Evolutionary conservation across 1,284 basidiomycete genomes (phyloP).

Genomic region (Rhizopogon parksii): DNA sequence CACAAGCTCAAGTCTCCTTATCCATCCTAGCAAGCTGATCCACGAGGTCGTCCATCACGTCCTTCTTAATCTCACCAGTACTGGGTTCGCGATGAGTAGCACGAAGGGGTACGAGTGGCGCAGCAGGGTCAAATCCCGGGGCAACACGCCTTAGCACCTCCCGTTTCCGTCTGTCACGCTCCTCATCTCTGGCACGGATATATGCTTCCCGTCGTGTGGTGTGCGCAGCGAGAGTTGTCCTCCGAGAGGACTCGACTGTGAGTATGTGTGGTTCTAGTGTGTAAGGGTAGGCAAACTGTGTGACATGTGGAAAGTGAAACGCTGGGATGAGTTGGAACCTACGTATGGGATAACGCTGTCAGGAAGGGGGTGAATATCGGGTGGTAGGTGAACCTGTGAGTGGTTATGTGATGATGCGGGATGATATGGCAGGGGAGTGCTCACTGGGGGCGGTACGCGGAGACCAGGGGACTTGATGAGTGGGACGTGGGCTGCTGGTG

Average conservation of each 20-base stretch:
- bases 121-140: conserved; percentile 60
- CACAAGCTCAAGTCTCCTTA: neutral
- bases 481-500: conserved; percentile 67
- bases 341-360: conserved; percentile 86
- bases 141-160: conserved; percentile 70
- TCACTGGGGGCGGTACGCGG: conserved; percentile 74
- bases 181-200: conserved; percentile 64
- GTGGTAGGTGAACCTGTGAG: conserved; percentile 70
- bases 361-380: conserved; percentile 87
- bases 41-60: conserved; percentile 79
- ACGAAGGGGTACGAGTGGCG: conserved; percentile 51
- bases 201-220: conserved; percentile 61
- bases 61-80: conserved; percentile 25
- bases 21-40: conserved; percentile 54
- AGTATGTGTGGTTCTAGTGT: conserved; percentile 83
- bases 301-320: neutral
- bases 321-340: conserved; percentile 23
- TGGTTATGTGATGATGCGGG: neutral
- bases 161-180: conserved; percentile 70
- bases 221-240: conserved; percentile 59
- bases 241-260: conserved; percentile 62
- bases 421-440: conserved; percentile 18
- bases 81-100: conserved; percentile 10
- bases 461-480: conserved; percentile 88
- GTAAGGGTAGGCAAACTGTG: conserved; percentile 89